Percentiles rank a stretch among this genome's conserved stretches.
Evolutionary conservation across 78 protist species (phyloP).

Genomic region (Reticulomyxa filosa): DNA sequence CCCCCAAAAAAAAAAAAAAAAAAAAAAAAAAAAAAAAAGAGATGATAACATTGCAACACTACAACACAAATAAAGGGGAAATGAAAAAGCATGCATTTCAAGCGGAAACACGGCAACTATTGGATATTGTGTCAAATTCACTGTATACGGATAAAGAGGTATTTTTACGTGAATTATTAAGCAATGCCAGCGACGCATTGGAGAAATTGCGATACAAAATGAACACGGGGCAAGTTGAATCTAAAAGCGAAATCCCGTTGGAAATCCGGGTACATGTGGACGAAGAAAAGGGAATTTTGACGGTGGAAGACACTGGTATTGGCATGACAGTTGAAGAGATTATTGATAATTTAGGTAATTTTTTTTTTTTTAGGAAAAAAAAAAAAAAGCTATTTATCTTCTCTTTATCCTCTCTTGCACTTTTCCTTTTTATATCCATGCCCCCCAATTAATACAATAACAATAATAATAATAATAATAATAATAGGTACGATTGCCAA

Average conservation of each 20-base stretch:
- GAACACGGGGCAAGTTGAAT: constrained; percentile 48
- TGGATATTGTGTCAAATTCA: constrained; percentile 71
- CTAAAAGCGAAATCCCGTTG: constrained; percentile 55
- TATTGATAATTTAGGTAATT: constrained; percentile 71
- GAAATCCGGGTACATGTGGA: constrained; percentile 56
- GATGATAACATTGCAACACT: too few relatives aligned
- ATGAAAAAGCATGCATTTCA: constrained; percentile 48
- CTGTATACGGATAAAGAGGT: constrained; percentile 82
- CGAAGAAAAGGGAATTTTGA: constrained; percentile 46
- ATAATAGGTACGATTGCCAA: constrained; percentile 40
- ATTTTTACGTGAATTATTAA: constrained; percentile 85
- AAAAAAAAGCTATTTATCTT: too few relatives aligned
- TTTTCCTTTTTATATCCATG: too few relatives aligned
- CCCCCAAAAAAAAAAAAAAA: too few relatives aligned
- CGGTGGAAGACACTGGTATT: constrained; percentile 84
- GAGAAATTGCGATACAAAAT: constrained; percentile 75
- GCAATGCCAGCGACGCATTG: constrained; percentile 79
- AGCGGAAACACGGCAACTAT: constrained; percentile 76
- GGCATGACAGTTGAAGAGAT: constrained; percentile 94
- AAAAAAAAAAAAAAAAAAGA: too few relatives aligned
- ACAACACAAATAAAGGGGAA: too few relatives aligned
- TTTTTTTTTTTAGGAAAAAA: too few relatives aligned
- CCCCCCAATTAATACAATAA: too few relatives aligned
- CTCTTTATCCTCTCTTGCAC: too few relatives aligned
- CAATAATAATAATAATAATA: too few relatives aligned